Conservation (phyloP, 768 basidiomycete genomes). For the Melanogaster broomeanus region DNA sequence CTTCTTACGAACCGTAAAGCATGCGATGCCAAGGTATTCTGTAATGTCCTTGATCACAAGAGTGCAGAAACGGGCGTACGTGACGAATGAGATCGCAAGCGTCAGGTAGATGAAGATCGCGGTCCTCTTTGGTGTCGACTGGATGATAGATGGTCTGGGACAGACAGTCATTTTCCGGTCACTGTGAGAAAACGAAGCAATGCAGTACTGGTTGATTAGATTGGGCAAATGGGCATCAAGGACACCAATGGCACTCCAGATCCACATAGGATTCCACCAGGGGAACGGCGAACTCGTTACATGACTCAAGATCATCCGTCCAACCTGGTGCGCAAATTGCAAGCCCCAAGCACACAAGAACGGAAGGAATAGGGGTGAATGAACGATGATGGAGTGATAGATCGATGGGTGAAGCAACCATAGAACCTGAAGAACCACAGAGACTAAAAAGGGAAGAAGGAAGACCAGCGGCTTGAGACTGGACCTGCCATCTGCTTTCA, state of each 20-base stretch:
- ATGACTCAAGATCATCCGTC: constrained; percentile 91
- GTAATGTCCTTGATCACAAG: constrained; percentile 89
- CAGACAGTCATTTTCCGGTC: neutral
- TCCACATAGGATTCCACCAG: constrained; percentile 83
- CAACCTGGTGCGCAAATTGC: constrained; percentile 88
- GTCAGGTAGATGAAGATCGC: constrained; percentile 74
- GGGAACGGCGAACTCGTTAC: constrained; percentile 86
- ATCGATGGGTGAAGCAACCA: constrained; percentile 79
- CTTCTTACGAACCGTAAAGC: constrained; percentile 89
- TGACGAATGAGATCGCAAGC: constrained; percentile 63
- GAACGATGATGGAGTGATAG: constrained; percentile 65
- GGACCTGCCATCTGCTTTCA: constrained; percentile 41
- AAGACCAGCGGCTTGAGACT: constrained; percentile 61
- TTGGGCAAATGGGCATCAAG: constrained; percentile 78
- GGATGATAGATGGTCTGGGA: constrained; percentile 70
- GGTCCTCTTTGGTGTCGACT: constrained; percentile 60
- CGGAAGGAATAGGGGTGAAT: constrained; percentile 78
- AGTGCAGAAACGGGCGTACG: constrained; percentile 76
- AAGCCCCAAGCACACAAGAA: constrained; percentile 94
- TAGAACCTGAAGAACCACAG: constrained; percentile 68
- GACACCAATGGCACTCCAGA: constrained; percentile 76
- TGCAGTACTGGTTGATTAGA: constrained; percentile 63
- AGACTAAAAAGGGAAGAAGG: constrained; percentile 78
- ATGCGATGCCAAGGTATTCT: constrained; percentile 90
- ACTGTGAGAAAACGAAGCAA: constrained; percentile 3